Conservation (phyloP, 148 eudicot species). For the Nepenthes mirabilis region DNA sequence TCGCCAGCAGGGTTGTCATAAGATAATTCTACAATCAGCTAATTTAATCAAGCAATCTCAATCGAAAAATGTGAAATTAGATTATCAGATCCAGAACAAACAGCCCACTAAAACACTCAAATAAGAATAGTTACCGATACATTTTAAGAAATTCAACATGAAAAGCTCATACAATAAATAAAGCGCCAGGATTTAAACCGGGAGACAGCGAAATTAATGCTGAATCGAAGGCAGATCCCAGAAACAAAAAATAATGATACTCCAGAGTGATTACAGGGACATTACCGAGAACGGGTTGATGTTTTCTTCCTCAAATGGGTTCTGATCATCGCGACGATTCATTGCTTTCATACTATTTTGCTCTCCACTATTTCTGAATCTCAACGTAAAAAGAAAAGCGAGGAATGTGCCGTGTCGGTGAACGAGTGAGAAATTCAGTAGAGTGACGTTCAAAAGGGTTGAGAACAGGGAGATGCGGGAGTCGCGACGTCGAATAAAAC, state of each 20-base stretch:
- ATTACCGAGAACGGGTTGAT: constrained; percentile 88
- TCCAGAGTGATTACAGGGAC: neutral
- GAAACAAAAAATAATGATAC: constrained; percentile 7
- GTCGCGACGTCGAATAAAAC: no score
- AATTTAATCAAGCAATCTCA: neutral
- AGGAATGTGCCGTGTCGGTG: no score
- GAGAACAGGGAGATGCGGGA: no score
- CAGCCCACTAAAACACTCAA: neutral
- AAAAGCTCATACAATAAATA: neutral
- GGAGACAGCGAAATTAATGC: neutral
- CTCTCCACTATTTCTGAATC: neutral
- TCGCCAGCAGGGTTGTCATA: no score
- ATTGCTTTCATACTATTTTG: constrained; percentile 13
- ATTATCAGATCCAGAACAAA: constrained; percentile 10
- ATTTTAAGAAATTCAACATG: neutral
- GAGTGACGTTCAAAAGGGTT: no score
- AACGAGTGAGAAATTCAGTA: no score
- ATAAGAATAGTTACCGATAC: neutral
- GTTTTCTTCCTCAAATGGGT: constrained; percentile 50
- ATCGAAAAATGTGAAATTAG: neutral
- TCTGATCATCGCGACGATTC: constrained; percentile 39
- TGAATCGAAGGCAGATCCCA: neutral
- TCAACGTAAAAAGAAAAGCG: no score
- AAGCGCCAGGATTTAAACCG: neutral
- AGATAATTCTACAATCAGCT: no score